These are phyloP conservation scores for Meyerozyma athensensis DNA, from an alignment of 1,139 yeast species.

Conservation along the genomic window DNA sequence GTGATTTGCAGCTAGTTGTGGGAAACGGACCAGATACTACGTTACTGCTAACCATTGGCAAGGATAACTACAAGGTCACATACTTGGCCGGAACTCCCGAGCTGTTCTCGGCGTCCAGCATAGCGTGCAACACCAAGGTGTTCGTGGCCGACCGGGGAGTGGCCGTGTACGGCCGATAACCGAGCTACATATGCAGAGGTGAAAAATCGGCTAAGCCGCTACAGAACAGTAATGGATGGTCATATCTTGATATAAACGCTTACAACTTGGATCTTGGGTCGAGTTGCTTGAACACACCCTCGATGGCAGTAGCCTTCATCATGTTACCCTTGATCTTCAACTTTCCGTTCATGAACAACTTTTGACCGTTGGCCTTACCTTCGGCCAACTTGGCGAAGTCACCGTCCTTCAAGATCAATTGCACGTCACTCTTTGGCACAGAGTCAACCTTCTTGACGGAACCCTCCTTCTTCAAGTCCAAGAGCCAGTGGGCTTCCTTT, in stretches of 20 bases:
- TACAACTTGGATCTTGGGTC: constrained; percentile 51
- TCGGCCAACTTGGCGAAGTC: constrained; percentile 65
- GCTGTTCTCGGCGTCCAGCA: constrained; percentile 15
- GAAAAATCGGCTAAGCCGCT: too few species aligned
- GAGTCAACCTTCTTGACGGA: constrained; percentile 45
- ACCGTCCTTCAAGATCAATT: constrained; percentile 57
- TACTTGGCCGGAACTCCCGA: constrained; percentile 24
- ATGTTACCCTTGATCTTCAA: constrained; percentile 84
- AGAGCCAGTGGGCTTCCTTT: constrained; percentile 60
- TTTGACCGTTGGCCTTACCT: constrained; percentile 82
- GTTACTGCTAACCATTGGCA: constrained; percentile 12
- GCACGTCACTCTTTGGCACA: constrained; percentile 59
- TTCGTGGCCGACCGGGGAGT: not conserved
- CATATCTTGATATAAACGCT: constrained; percentile 7
- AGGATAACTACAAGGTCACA: constrained; percentile 5
- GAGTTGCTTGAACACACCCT: constrained; percentile 64
- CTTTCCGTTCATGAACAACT: constrained; percentile 78
- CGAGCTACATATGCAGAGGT: not conserved
- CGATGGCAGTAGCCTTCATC: constrained; percentile 83
- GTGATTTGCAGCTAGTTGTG: constrained; percentile 4
- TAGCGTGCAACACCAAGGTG: not conserved
- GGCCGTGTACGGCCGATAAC: not conserved
- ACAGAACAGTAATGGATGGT: too few species aligned
- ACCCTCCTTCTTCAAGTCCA: constrained; percentile 69
- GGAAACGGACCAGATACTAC: constrained; percentile 23